Conservation (phyloP, 441 rosid genomes). For the Gossypium davidsonii region DNA sequence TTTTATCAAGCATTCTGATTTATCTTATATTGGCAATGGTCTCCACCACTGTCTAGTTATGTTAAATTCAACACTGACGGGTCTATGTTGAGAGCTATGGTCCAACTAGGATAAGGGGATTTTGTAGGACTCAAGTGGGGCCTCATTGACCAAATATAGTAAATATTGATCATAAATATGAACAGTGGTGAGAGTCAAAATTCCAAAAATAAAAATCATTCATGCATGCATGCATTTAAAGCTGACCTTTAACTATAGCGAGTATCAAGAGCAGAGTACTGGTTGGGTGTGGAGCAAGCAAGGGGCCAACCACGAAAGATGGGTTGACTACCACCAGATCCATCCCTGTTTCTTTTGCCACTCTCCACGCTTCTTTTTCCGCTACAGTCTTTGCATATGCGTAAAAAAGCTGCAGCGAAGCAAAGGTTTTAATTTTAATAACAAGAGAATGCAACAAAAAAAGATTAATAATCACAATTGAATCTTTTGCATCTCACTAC, state of each 20-base stretch:
- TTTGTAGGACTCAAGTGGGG: too few species aligned
- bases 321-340: slow-evolving; percentile 72
- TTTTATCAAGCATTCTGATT: too few species aligned
- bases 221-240: neutral
- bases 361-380: slow-evolving; percentile 76
- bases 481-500: slow-evolving; percentile 22
- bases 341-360: slow-evolving; percentile 50
- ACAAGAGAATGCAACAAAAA: neutral
- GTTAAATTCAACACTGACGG: too few species aligned
- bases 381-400: slow-evolving; percentile 56
- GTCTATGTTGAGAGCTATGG: too few species aligned
- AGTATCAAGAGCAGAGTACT: slow-evolving; percentile 48
- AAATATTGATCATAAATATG: too few species aligned
- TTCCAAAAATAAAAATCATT: too few species aligned
- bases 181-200: too few species aligned
- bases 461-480: neutral
- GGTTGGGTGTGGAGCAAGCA: slow-evolving; percentile 62
- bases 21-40: too few species aligned
- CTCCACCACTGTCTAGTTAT: too few species aligned
- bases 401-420: slow-evolving; percentile 55
- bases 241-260: slow-evolving; percentile 50
- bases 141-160: too few species aligned
- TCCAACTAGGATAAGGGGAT: too few species aligned
- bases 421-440: neutral
- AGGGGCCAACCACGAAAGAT: slow-evolving; percentile 59